Evolutionary conservation across 164 flowering plant genomes (phyloP).

Genomic region (Euptelea pleiosperma): DNA sequence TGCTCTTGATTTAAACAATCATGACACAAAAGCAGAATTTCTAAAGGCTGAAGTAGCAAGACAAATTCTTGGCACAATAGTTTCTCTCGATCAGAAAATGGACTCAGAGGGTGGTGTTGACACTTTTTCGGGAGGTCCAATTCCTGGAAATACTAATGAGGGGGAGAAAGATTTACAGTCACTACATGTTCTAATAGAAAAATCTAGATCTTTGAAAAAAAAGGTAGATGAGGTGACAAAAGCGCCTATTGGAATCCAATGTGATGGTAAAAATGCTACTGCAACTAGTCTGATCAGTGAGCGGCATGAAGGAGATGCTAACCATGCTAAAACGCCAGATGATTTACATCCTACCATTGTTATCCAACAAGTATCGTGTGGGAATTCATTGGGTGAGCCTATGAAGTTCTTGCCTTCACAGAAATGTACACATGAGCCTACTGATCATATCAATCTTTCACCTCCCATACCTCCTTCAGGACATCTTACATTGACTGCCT

Average conservation of each 20-base stretch:
- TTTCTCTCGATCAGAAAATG: constrained; percentile 10
- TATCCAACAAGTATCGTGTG: background rate
- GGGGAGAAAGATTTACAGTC: background rate
- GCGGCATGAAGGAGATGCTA: constrained; percentile 5
- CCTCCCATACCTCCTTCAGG: constrained; percentile 3
- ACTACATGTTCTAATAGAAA: background rate
- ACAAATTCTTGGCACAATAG: background rate
- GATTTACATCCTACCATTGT: constrained; percentile 5
- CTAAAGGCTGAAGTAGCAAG: constrained; percentile 2
- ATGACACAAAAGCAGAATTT: background rate
- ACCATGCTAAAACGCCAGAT: background rate
- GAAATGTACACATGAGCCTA: background rate
- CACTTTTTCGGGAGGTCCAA: constrained; percentile 9
- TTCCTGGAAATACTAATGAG: constrained; percentile 18
- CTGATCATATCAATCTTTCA: background rate
- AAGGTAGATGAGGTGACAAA: constrained; percentile 3
- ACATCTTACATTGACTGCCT: background rate
- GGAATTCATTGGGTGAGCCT: constrained; percentile 2
- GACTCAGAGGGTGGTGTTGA: constrained; percentile 1
- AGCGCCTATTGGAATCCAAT: background rate
- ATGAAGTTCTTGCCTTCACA: constrained; percentile 4
- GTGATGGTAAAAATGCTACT: constrained; percentile 3
- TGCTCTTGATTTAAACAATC: constrained; percentile 1
- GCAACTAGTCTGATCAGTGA: background rate
- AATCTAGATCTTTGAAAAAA: constrained; percentile 2